Percentiles rank a stretch among this genome's conserved stretches.
Conservation (phyloP, 352 stramenopile species). For the Phytophthora pseudosyringae region DNA sequence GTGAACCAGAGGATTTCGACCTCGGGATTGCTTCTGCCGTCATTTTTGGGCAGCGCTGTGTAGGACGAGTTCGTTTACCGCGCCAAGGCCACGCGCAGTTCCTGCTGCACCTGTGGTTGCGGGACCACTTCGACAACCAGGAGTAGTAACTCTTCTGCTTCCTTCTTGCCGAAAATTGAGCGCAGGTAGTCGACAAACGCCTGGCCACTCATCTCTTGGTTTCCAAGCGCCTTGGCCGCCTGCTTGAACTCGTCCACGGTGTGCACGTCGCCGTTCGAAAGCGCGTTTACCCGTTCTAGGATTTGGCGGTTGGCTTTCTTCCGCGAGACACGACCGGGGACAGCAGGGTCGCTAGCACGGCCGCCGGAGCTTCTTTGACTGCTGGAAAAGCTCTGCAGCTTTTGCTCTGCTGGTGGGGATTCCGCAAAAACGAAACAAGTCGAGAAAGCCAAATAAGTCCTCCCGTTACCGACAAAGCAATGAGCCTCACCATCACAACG, state of each 20-base stretch:
- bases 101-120: slow-evolving; percentile 60
- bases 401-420: slow-evolving; percentile 36
- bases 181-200: slow-evolving; percentile 70
- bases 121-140: slow-evolving; percentile 73
- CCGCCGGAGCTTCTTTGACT: slow-evolving; percentile 27
- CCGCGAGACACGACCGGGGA: slow-evolving; percentile 37
- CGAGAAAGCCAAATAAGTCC: slow-evolving; percentile 12
- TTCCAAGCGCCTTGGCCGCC: slow-evolving; percentile 71
- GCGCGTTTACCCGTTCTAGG: slow-evolving; percentile 63
- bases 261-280: slow-evolving; percentile 54
- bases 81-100: slow-evolving; percentile 57
- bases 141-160: slow-evolving; percentile 64
- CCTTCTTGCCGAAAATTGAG: slow-evolving; percentile 60
- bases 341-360: slow-evolving; percentile 28
- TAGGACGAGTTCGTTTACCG: slow-evolving; percentile 26
- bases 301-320: slow-evolving; percentile 80
- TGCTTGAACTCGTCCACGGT: slow-evolving; percentile 70
- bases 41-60: neutral
- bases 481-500: neutral
- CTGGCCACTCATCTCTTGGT: slow-evolving; percentile 68
- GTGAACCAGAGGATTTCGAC: slow-evolving; percentile 2
- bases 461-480: neutral
- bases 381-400: slow-evolving; percentile 42
- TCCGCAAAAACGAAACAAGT: slow-evolving; percentile 20
- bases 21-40: slow-evolving; percentile 1